Evolutionary conservation across 176 grass and related monocot genomes (phyloP).

Genomic region (Carex myosuroides): DNA sequence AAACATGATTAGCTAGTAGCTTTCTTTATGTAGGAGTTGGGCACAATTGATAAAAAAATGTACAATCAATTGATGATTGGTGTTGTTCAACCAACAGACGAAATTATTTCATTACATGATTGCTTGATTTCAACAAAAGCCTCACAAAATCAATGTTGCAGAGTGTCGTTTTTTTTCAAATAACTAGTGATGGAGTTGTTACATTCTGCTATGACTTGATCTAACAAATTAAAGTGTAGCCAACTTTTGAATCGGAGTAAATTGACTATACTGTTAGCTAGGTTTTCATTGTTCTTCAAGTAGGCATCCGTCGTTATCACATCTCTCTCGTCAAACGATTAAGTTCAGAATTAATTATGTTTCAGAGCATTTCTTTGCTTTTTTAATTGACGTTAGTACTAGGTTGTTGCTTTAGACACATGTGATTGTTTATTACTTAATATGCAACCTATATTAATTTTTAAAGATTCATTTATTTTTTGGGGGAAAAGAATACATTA

Average conservation of each 20-base stretch:
- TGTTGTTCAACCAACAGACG: slow-evolving; percentile 7
- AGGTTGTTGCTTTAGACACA: not conserved
- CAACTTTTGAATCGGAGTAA: not conserved
- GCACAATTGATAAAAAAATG: not conserved
- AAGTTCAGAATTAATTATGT: not conserved
- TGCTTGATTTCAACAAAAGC: not conserved
- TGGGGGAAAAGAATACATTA: not conserved
- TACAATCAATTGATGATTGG: not conserved
- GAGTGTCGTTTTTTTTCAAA: not conserved
- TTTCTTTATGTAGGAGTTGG: not conserved
- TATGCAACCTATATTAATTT: not conserved
- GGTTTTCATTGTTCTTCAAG: not conserved
- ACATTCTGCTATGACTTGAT: slow-evolving; percentile 3
- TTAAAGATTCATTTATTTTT: not conserved
- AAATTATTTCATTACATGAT: not conserved
- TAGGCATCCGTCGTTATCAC: slow-evolving; percentile 30
- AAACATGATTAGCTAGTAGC: not conserved
- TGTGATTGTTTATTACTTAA: not conserved
- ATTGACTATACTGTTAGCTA: slow-evolving; percentile 6
- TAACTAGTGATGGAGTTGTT: not conserved
- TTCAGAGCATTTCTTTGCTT: not conserved
- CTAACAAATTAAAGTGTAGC: not conserved
- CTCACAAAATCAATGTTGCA: not conserved
- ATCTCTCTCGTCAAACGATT: not conserved
- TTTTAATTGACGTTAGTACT: not conserved